Conservation (phyloP, 345 rosid species). For the Gossypium anomalum region DNA sequence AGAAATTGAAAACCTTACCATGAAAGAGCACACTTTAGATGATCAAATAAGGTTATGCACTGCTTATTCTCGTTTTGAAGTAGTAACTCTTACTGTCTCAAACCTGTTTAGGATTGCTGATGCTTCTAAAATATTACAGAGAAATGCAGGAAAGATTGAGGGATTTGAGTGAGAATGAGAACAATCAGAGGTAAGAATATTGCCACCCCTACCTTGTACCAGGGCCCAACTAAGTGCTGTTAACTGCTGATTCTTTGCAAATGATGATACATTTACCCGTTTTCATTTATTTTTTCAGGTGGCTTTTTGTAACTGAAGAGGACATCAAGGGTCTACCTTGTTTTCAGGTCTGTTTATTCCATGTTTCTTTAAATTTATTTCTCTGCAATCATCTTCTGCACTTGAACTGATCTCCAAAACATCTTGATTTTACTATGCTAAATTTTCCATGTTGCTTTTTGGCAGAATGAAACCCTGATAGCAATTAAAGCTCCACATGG, state of each 20-base stretch:
- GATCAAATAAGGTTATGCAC: conserved; percentile 65
- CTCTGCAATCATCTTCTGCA: neutral
- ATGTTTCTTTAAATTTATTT: conserved; percentile 10
- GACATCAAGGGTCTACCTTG: conserved; percentile 77
- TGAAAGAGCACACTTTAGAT: conserved; percentile 69
- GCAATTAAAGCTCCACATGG: conserved; percentile 99
- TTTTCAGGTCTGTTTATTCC: conserved; percentile 49
- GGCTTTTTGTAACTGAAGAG: conserved; percentile 90
- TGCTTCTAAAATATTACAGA: conserved; percentile 44
- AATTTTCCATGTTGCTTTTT: conserved; percentile 23
- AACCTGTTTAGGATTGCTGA: conserved; percentile 31
- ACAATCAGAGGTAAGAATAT: conserved; percentile 57
- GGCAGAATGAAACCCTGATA: conserved; percentile 89
- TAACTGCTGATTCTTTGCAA: conserved; percentile 4
- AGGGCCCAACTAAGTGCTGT: neutral
- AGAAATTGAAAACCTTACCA: conserved; percentile 63
- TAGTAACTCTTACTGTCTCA: conserved; percentile 17
- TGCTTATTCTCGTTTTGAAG: conserved; percentile 24
- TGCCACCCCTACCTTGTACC: conserved; percentile 12
- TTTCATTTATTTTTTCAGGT: conserved; percentile 42
- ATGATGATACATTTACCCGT: conserved; percentile 17
- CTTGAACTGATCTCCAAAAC: conserved; percentile 15
- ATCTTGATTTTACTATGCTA: conserved; percentile 17
- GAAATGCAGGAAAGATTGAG: conserved; percentile 72
- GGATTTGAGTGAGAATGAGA: conserved; percentile 72